Evolutionary conservation across 208 protist genomes (phyloP), one percentile per base, ranked within the genome.

Genomic region (Endotrypanum monterogeii): DNA sequence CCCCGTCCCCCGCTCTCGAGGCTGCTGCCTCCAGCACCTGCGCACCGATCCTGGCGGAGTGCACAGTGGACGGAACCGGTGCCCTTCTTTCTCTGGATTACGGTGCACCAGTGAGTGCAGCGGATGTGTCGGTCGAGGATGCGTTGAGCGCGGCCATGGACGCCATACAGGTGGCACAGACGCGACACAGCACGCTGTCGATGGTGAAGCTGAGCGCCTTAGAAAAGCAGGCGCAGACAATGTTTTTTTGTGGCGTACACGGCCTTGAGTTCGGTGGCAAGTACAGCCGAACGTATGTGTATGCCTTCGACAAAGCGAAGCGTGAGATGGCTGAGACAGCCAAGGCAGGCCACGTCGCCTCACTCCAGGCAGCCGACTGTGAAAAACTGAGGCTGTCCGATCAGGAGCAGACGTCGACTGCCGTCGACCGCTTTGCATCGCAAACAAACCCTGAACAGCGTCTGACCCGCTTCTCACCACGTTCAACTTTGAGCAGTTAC

Each of bases 401-500:
- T 46, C 63, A 80, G 62, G 73, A 74, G 48, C 20, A 44, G 48
- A 74, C 61, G 16, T 76, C 62, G 55, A 28, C 76, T 12, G 74
- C 66, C 35, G 80, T 87, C 20, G 92, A 97, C 65, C 88, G 92
- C 18, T 97, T 92, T 76, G 92, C 92, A n/a, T 97, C 92, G 6
- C 60, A 72, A 16, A 97, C 90, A 39, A 84, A 97, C 72, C 90
- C 92, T 14, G 90, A 97, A 83, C 92, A 94, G 81, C 90, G 92
- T 32, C 80, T 83, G 54, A 91, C 79, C n/a, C 90, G 76, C 28
- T 95, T 97, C 78, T 57, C 75, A 7, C 63, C 74, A n/a, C 84
- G 86, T 20, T 48, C 81, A 20, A 88, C 77, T 12, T 58, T 82
- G 54, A 71, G 82, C 46, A 83, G 82, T 28, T 52, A 78, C 57